These are phyloP conservation scores for Claviceps citrina DNA, from an alignment of 2,329 filamentous ascomycete genomes.

Conservation along the genomic window DNA sequence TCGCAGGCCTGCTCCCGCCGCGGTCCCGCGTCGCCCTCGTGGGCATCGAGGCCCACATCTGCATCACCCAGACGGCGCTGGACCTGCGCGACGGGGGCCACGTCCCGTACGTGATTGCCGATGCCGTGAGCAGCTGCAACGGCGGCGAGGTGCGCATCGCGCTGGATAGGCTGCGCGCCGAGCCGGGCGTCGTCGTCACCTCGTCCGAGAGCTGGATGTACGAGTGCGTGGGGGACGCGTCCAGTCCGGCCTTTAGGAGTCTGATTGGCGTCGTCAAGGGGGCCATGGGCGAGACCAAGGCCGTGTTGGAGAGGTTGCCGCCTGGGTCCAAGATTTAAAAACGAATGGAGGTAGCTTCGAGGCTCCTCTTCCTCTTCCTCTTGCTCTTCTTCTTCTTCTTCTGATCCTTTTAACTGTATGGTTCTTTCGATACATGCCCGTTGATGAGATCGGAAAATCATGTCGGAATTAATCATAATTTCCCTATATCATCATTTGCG, in stretches of 20 bases:
- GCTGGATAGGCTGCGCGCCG: conserved; percentile 56
- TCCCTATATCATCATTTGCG: no score
- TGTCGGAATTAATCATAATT: no score
- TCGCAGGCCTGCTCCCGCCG: conserved; percentile 28
- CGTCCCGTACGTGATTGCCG: conserved; percentile 71
- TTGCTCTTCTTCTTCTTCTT: no score
- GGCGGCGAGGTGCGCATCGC: conserved; percentile 66
- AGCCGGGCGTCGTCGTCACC: conserved; percentile 58
- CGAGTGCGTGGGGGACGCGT: conserved; percentile 75
- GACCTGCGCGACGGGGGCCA: conserved; percentile 65
- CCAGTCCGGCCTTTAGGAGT: conserved; percentile 53
- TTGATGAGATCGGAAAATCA: no score
- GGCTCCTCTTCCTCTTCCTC: no score
- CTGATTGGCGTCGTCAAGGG: conserved; percentile 70
- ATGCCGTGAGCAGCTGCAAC: conserved; percentile 83
- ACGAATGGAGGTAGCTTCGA: no score
- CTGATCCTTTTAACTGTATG: no score
- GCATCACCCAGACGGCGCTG: conserved; percentile 80
- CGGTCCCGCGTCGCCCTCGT: conserved; percentile 56
- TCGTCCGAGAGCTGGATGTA: conserved; percentile 83
- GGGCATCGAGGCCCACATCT: conserved; percentile 89
- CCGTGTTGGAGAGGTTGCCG: conserved; percentile 46
- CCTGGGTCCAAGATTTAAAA: conserved; percentile 42
- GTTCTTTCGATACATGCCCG: no score
- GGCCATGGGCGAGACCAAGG: conserved; percentile 52